Evolutionary conservation across 1,139 yeast species (phyloP).

Genomic region (Geotrichum bryndzae): DNA sequence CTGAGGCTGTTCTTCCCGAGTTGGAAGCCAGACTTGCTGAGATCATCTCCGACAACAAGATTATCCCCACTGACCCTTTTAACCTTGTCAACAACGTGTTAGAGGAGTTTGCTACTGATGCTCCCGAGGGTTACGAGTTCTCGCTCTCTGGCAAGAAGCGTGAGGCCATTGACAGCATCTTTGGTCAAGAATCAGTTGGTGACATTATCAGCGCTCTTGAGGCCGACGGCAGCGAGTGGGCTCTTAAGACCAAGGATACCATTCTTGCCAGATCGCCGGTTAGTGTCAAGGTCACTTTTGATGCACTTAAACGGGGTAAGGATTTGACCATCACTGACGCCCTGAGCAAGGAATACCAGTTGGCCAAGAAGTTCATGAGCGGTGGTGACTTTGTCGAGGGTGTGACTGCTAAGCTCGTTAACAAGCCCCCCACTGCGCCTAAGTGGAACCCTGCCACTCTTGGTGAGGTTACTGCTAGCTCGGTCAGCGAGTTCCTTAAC

Average conservation of each 20-base stretch:
- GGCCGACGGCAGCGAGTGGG: conserved; percentile 57
- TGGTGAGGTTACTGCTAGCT: conserved; percentile 28
- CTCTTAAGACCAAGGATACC: conserved; percentile 49
- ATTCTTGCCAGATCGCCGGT: conserved; percentile 62
- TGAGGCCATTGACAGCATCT: conserved; percentile 59
- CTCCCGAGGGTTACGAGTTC: conserved; percentile 61
- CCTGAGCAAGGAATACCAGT: conserved; percentile 62
- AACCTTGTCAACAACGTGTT: neutral
- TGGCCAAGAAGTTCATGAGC: conserved; percentile 73
- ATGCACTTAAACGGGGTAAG: conserved; percentile 60
- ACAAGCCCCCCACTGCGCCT: conserved; percentile 53
- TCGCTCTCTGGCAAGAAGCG: conserved; percentile 54
- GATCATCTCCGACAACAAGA: conserved; percentile 24
- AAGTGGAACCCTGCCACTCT: conserved; percentile 44
- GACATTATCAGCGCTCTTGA: conserved; percentile 53
- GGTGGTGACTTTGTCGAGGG: conserved; percentile 67
- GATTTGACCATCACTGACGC: conserved; percentile 58
- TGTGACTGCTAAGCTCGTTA: conserved; percentile 63
- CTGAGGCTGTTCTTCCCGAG: conserved; percentile 54
- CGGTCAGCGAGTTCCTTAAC: conserved; percentile 11
- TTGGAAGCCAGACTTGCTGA: conserved; percentile 62
- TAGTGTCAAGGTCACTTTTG: conserved; percentile 70
- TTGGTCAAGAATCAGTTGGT: conserved; percentile 53
- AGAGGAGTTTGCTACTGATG: conserved; percentile 63
- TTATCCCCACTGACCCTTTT: conserved; percentile 22